Conservation (phyloP, 371 early-diverging fungal species). For the Mortierella sp. region DNA sequence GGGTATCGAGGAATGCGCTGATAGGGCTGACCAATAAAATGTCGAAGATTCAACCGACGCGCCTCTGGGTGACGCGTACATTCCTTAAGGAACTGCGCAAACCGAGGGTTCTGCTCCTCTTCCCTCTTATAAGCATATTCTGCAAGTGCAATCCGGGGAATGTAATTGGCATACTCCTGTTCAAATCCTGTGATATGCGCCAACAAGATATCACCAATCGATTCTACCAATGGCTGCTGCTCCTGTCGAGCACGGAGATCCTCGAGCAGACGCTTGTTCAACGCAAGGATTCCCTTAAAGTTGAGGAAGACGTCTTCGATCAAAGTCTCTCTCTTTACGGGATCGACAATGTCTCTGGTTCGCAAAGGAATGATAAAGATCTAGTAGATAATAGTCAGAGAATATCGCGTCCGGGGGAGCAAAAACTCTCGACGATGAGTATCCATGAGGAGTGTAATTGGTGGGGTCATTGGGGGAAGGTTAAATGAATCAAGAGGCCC, state of each 20-base stretch:
- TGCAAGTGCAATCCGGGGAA: constrained; percentile 86
- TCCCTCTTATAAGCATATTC: constrained; percentile 86
- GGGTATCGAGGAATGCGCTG: constrained; percentile 92
- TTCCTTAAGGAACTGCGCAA: constrained; percentile 80
- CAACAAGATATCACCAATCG: constrained; percentile 89
- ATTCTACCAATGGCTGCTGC: constrained; percentile 73
- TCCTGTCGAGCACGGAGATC: constrained; percentile 81
- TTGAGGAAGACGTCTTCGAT: constrained; percentile 87
- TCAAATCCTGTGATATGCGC: constrained; percentile 77
- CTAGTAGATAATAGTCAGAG: constrained; percentile 34
- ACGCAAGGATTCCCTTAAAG: constrained; percentile 72
- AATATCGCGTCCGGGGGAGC: too few relatives aligned
- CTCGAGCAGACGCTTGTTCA: constrained; percentile 72
- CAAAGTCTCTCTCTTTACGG: constrained; percentile 64
- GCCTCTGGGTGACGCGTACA: constrained; percentile 81
- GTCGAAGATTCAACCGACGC: constrained; percentile 81
- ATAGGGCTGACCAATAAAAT: constrained; percentile 89
- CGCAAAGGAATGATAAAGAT: constrained; percentile 82
- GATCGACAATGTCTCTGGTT: constrained; percentile 70
- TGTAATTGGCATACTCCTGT: constrained; percentile 84
- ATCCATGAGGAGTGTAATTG: too few relatives aligned
- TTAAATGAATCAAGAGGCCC: background rate
- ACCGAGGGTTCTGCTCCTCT: constrained; percentile 72
- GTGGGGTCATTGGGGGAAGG: too few relatives aligned
- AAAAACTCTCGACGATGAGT: background rate